Base-by-base conservation (phyloP, 306 rosid species). In the Sechiopsis laciniata region DNA sequence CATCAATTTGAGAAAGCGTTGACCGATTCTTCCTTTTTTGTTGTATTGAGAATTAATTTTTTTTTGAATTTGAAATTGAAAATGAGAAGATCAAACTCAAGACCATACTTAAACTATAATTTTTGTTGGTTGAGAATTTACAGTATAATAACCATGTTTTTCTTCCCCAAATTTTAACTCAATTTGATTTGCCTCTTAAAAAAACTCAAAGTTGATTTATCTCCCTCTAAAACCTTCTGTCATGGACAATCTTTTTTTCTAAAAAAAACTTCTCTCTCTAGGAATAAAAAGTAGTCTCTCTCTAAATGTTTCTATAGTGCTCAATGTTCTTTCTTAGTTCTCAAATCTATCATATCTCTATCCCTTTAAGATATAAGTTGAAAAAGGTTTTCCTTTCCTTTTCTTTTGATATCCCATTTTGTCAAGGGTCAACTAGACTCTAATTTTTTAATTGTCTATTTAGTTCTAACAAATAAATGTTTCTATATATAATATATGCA, bases 1-100 rank as follows among this genome's bases (percentile, higher is more conserved):
- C 80, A 83, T 10, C n/a, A 32, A 0, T 29, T 24, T 17, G n/a
- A 17, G 40, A 73, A 66, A 40, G 80, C 83, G 91, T 90, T 92
- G 96, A 90, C 96, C 77, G 29, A 13, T 62, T 62, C 7, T 1
- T 62, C 8, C 8, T 55, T 78, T 0, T 0, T 17, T 1, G 42
- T 24, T 77, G 50, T 15, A 37, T 40, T 52, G 24, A 21, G 9
- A 32, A 63, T 21, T 3, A 29, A 70, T 45, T 29, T 42, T 42
- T 42, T 32, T 32, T 26, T 26, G 2, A 26, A 26, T 26, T 32
- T 32, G 37, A 32, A 32, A 0, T 32, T 3, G 37, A 32, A 32
- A 32, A 5, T 32, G 4, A 32, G 37, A 32, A 32, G 5, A 32
- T 32, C 37, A 32, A 32, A 32, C 37, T 26, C 29, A 26, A 26